phyloP scores from a whole-genome alignment of 1,284 basidiomycete species.

The Amylostereum areolatum region DNA sequence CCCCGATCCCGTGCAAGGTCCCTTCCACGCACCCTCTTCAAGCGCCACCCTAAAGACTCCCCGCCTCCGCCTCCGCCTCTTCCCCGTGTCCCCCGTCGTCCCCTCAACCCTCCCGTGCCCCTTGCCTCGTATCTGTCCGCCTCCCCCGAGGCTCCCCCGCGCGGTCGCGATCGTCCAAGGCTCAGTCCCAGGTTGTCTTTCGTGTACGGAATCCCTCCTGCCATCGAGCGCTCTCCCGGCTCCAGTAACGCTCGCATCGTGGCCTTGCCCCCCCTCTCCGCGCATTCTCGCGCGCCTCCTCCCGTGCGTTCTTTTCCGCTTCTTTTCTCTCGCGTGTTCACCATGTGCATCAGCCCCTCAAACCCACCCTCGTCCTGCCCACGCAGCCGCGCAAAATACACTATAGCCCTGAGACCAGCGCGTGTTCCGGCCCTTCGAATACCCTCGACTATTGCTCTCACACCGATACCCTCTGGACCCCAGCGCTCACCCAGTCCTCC shows the following conservation, averaged over 20 bases:
- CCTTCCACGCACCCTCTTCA: not conserved
- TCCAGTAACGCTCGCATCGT: slow-evolving; percentile 5
- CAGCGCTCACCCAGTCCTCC: slow-evolving; percentile 2
- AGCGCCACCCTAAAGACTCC: not conserved
- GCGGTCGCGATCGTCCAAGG: not conserved
- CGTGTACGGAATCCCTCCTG: slow-evolving; percentile 3
- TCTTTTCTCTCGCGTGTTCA: too few species aligned
- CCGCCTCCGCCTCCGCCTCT: not conserved
- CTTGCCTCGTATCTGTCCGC: too few species aligned
- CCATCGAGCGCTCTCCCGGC: not conserved
- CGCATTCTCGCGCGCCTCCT: not conserved
- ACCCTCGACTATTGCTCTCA: too few species aligned
- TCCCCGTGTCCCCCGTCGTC: not conserved
- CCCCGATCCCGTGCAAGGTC: slow-evolving; percentile 1
- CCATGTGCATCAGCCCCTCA: too few species aligned
- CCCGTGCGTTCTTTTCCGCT: not conserved
- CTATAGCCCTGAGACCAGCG: too few species aligned
- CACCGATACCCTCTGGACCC: too few species aligned
- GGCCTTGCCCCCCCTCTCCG: slow-evolving; percentile 1
- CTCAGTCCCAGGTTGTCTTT: not conserved
- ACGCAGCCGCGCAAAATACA: too few species aligned
- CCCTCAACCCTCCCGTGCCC: not conserved
- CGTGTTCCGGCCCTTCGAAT: too few species aligned
- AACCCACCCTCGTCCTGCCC: too few species aligned
- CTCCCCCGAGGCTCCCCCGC: too few species aligned